Evolutionary conservation across 192 early-diverging fungal genomes (phyloP), one percentile per base, ranked within the genome.

Genomic region (Lunasporangiospora selenospora): DNA sequence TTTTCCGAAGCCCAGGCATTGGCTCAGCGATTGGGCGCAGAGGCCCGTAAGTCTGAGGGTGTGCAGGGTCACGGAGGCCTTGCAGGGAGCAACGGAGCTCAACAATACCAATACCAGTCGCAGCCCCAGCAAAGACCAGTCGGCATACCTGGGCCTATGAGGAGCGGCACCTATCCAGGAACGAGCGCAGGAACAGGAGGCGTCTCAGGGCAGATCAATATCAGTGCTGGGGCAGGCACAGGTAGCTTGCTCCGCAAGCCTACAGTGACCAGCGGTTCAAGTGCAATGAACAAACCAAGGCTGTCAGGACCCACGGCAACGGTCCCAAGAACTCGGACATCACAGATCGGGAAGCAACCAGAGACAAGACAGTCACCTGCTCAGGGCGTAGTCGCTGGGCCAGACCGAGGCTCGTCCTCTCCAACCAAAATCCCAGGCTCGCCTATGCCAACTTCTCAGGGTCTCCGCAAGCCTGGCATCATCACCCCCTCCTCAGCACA

Each of bases 341-440:
- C 45, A 47, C 26, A 47, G 29, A 26, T 21, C 45, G 29, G 21
- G 45, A 47, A 13, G 1, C 45, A 26, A 21, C 16, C 4, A 21
- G 15, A 5, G 26, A 12, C 3, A 47, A 47, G 23, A 16, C 26
- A 11, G 23, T 26, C 15, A 30, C 13, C 21, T 13, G 45, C 23
- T 19, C 45, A 47, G 6, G 23, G 23, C 45, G 21, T 2, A 13
- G 24, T 21, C 21, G 40, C 36, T 42, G n/a, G 11, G 15, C 33
- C 33, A 11, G 24, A 60, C 12, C 44, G 39, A 30, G 58, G 29
- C 15, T 21, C 30, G 24, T 9, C 37, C 0, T 52, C 57, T 3
- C 50, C 58, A 3, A 26, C 58, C 16, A 41, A 52, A 26, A 30
- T 61, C 16, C 44, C 52, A 21, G 58, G 52, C 12, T 69, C 67